Conservation (phyloP, 805 yeast genomes). For the Brettanomyces nanus region DNA sequence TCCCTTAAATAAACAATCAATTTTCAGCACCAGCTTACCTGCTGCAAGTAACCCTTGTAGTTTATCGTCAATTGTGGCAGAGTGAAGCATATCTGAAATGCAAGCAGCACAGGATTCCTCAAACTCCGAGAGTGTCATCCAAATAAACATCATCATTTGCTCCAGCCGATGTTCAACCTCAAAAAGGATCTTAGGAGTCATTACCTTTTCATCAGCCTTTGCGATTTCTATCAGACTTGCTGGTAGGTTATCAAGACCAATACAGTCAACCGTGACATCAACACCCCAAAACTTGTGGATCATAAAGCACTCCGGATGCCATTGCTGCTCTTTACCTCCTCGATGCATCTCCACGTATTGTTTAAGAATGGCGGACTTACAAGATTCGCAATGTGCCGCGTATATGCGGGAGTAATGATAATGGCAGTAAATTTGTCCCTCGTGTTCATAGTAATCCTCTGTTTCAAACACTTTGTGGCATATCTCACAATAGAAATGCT, state of each 20-base stretch:
- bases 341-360: conserved; percentile 89
- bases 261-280: conserved; percentile 52
- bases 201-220: conserved; percentile 19
- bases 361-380: conserved; percentile 82
- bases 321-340: conserved; percentile 87
- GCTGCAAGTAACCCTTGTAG: conserved; percentile 60
- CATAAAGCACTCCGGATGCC: conserved; percentile 99
- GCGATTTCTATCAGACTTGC: conserved; percentile 1
- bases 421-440: conserved; percentile 78
- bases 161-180: conserved; percentile 60
- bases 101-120: conserved; percentile 88
- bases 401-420: conserved; percentile 80
- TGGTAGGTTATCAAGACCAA: conserved; percentile 30
- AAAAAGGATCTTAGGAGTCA: conserved; percentile 41
- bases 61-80: conserved; percentile 69
- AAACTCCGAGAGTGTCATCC: conserved; percentile 81
- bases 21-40: conserved; percentile 60
- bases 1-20: conserved; percentile 71
- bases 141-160: conserved; percentile 48
- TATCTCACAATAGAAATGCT: conserved; percentile 87
- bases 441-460: conserved; percentile 87
- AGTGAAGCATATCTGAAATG: conserved; percentile 85
- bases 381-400: conserved; percentile 90
- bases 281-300: conserved; percentile 96
- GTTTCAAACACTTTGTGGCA: conserved; percentile 86